phyloP scores from a whole-genome alignment of 2,329 filamentous ascomycete genomes.

The Zarea fungicola region DNA sequence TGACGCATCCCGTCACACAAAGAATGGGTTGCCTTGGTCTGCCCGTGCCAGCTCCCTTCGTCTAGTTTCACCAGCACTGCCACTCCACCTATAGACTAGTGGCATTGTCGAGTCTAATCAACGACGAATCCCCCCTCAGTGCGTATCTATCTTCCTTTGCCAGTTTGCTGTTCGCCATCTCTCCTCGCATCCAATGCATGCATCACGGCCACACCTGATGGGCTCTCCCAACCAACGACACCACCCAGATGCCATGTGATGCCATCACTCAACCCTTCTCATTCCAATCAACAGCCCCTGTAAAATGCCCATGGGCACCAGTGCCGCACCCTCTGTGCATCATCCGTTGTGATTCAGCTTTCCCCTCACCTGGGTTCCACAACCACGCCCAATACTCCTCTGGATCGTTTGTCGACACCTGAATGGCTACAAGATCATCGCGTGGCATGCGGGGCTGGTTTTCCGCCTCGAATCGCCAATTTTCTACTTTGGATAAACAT shows the following conservation, averaged over 20 bases:
- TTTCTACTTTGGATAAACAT: too few relatives aligned
- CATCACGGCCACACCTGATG: constrained; percentile 1
- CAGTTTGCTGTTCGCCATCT: neutral
- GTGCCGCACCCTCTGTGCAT: neutral
- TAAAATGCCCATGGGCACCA: neutral
- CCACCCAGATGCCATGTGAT: constrained; percentile 6
- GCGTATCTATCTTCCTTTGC: neutral
- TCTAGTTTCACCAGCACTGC: constrained; percentile 9
- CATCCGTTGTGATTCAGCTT: constrained; percentile 5
- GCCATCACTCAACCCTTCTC: neutral
- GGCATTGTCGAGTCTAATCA: constrained; percentile 1
- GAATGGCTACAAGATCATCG: constrained; percentile 8
- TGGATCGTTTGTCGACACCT: constrained; percentile 4
- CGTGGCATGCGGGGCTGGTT: constrained; percentile 7
- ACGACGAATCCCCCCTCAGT: neutral
- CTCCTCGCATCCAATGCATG: constrained; percentile 1
- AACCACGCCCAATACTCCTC: constrained; percentile 1
- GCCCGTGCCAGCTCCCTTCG: neutral
- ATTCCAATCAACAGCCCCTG: neutral
- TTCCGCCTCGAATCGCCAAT: neutral
- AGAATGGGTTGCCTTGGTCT: constrained; percentile 4
- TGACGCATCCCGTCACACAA: constrained; percentile 7
- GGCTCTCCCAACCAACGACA: constrained; percentile 2
- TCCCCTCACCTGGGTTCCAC: constrained; percentile 11
- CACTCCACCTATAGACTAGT: constrained; percentile 8